Evolutionary conservation across 768 basidiomycete genomes (phyloP).

Genomic region (Suillus occidentalis): DNA sequence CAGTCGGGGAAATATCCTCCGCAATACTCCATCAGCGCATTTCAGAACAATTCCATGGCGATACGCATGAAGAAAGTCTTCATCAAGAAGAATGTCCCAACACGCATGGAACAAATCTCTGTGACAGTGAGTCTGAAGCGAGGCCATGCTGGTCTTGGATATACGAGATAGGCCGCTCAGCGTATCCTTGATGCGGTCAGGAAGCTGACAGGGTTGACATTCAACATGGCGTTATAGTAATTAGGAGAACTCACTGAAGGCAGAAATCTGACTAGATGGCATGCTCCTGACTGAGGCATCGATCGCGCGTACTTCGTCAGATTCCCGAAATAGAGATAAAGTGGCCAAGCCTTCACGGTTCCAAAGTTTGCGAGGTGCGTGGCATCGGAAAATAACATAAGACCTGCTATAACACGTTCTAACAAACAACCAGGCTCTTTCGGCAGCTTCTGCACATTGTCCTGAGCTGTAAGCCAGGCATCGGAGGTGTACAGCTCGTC

Average conservation of each 20-base stretch:
- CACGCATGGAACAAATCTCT: constrained; percentile 11
- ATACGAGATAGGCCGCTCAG: neutral
- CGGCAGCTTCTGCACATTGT: no score
- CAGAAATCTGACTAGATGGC: constrained; percentile 12
- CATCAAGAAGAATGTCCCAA: constrained; percentile 6
- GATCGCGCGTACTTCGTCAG: constrained; percentile 13
- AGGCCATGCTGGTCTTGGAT: neutral
- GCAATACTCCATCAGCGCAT: constrained; percentile 15
- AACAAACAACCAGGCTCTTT: no score
- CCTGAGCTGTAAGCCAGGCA: no score
- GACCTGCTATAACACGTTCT: no score
- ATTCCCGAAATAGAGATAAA: no score
- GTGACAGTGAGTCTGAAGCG: constrained; percentile 3
- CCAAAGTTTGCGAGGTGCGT: no score
- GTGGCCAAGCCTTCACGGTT: no score
- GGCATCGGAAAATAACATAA: no score
- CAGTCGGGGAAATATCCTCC: constrained; percentile 19
- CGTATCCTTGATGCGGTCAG: neutral
- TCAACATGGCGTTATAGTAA: neutral
- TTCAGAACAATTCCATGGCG: constrained; percentile 14
- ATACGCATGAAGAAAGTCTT: constrained; percentile 12
- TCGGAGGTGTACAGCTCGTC: no score
- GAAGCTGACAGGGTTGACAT: neutral
- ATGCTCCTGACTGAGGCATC: constrained; percentile 13
- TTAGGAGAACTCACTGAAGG: constrained; percentile 18